phyloP scores from a whole-genome alignment of 352 stramenopile species.

The Globisporangium yorkense region DNA sequence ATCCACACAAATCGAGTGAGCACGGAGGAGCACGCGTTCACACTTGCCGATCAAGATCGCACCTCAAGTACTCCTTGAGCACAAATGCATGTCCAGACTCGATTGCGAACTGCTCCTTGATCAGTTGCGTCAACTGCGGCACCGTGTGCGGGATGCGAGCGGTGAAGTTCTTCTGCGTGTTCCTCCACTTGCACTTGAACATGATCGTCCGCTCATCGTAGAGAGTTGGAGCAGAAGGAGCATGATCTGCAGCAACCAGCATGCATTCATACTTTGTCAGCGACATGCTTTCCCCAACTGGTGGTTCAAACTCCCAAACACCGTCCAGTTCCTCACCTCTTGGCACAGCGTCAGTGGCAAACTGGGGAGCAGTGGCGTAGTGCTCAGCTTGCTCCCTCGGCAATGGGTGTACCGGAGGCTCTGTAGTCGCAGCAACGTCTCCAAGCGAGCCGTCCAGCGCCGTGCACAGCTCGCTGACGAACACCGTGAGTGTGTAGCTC shows the following conservation, averaged over 20 bases:
- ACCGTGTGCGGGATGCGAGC: constrained; percentile 22
- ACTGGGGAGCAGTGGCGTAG: constrained; percentile 26
- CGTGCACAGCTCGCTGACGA: constrained; percentile 48
- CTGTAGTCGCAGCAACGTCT: constrained; percentile 1
- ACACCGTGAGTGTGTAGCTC: constrained; percentile 38
- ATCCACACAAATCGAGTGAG: background rate
- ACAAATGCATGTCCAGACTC: constrained; percentile 15
- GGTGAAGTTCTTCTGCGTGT: constrained; percentile 36
- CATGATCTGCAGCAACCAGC: background rate
- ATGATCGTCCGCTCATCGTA: constrained; percentile 15
- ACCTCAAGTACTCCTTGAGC: constrained; percentile 37
- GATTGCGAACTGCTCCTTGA: constrained; percentile 38
- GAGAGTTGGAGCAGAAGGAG: background rate
- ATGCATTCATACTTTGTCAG: background rate
- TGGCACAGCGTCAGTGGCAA: constrained; percentile 10
- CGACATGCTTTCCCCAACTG: too few species aligned
- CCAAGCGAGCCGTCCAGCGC: constrained; percentile 15
- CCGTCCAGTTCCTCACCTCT: background rate
- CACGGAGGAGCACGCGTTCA: background rate
- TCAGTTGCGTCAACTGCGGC: constrained; percentile 23
- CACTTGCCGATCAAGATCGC: background rate
- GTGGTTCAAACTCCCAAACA: too few species aligned
- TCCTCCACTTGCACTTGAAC: constrained; percentile 68
- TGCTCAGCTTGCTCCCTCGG: constrained; percentile 6
- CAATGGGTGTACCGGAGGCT: constrained; percentile 17